phyloP scores from a whole-genome alignment of 2,329 filamentous ascomycete genomes.

The Karstenula rhodostoma region DNA sequence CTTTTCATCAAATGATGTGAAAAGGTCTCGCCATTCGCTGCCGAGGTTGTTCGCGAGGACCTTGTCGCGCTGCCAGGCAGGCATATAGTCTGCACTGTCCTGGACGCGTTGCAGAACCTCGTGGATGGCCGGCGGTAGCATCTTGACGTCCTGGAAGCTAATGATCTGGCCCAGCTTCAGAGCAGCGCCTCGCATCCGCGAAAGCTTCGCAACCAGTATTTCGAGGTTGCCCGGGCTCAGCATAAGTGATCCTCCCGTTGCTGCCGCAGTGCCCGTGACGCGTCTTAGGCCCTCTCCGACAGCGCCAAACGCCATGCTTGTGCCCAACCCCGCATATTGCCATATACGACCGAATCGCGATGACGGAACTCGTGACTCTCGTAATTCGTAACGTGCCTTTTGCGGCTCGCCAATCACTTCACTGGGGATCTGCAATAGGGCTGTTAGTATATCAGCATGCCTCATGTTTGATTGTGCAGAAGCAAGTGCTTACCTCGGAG shows the following conservation, averaged over 20 bases:
- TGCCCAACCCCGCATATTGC: slow-evolving; percentile 93
- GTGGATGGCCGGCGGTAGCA: slow-evolving; percentile 87
- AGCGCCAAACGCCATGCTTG: slow-evolving; percentile 93
- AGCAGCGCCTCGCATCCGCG: slow-evolving; percentile 95
- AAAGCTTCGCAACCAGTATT: slow-evolving; percentile 88
- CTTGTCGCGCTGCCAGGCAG: slow-evolving; percentile 86
- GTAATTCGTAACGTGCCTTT: slow-evolving; percentile 69
- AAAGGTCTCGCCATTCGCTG: slow-evolving; percentile 82
- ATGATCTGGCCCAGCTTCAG: slow-evolving; percentile 98
- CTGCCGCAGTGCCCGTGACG: slow-evolving; percentile 71
- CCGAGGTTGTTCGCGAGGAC: slow-evolving; percentile 84
- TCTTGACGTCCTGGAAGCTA: slow-evolving; percentile 94
- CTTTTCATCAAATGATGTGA: slow-evolving; percentile 83
- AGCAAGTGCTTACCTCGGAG: slow-evolving; percentile 34
- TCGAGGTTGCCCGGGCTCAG: slow-evolving; percentile 92
- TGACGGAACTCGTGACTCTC: slow-evolving; percentile 89
- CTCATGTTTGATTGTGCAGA: slow-evolving; percentile 13
- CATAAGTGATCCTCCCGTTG: slow-evolving; percentile 75
- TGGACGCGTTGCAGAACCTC: slow-evolving; percentile 93
- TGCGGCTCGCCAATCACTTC: slow-evolving; percentile 37
- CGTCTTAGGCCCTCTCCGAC: slow-evolving; percentile 85
- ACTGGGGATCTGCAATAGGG: slow-evolving; percentile 40
- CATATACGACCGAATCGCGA: slow-evolving; percentile 86
- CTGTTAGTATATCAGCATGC: slow-evolving; percentile 59
- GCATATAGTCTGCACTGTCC: slow-evolving; percentile 98